Base-by-base conservation (phyloP, 192 early-diverging fungal genomes). In the Umbelopsis sp. region DNA sequence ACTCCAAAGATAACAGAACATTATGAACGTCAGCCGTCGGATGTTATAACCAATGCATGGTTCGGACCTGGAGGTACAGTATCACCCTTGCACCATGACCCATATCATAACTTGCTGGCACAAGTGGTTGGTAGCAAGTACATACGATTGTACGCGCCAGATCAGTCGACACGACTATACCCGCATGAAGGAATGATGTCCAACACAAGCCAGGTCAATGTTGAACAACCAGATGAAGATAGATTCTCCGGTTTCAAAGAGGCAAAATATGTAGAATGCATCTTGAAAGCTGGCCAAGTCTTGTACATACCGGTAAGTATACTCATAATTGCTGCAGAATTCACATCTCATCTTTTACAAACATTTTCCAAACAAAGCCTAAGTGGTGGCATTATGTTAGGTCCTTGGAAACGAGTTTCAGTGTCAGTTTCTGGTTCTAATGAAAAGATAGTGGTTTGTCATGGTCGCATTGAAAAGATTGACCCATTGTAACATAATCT, bases 331-430 rank as follows among this genome's bases (percentile, higher is more conserved):
- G 32, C n/a, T 31, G 53, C 11, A n/a, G 4, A 45, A 45, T 66
- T 17, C 45, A 50, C 2, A 45, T 41, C 16, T 26, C 68, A 32
- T 38, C 44, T 71, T 3, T 74, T 44, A 56, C 52, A 34, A 70
- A 34, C 32, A 16, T 11, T 38, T 56, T 36, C 12, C 59, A 56
- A 66, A 47, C 29, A 24, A 70, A 90, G 87, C 89, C 89, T 32
- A 84, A 85, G 6, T 97, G 93, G 92, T 97, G 95, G 95, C 95
- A 97, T 74, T 94, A 91, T 74, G 91, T 97, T 32, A 82, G 85
- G 65, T 90, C 93, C 11, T 76, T 94, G 32, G 86, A 82, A 10
- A 81, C 78, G 4, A 96, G 94, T 70, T 91, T 92, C 51, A 95
- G 93, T 74, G 85, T 97, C 10, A 94, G 93, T 73, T 92, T 94